A percentile compares a stretch with the other conserved stretches of the same genome.
Conservation (phyloP, 441 rosid species). For the Capsella rubella region DNA sequence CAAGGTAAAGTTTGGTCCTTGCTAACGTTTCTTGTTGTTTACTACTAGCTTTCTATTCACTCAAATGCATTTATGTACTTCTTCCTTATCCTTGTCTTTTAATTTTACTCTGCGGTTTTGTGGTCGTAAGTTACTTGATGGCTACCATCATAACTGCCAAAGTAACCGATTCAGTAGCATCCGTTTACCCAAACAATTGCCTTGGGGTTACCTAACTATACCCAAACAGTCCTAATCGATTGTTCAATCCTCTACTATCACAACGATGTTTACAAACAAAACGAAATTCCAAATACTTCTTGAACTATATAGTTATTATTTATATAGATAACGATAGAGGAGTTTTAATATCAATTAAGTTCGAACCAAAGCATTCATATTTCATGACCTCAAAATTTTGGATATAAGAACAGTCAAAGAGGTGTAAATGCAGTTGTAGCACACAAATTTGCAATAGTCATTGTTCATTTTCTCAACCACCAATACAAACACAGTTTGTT, state of each 20-base stretch:
- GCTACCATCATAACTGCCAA: slow-evolving; percentile 10
- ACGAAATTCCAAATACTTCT: background rate
- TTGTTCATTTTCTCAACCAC: slow-evolving; percentile 37
- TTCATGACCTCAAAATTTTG: slow-evolving; percentile 4
- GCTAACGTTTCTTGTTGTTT: slow-evolving; percentile 1
- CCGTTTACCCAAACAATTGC: background rate
- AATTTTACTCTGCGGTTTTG: background rate
- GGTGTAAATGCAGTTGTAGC: slow-evolving; percentile 11
- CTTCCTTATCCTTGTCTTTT: background rate
- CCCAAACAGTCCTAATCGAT: background rate
- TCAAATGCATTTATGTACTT: slow-evolving; percentile 25
- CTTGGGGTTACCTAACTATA: background rate
- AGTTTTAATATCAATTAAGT: background rate
- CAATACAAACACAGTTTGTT: background rate
- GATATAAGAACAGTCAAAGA: slow-evolving; percentile 17
- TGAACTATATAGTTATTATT: no score
- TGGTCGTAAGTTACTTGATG: background rate
- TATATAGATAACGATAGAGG: background rate
- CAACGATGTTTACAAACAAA: background rate
- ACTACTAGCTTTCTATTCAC: slow-evolving; percentile 21
- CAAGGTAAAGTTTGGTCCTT: slow-evolving; percentile 30
- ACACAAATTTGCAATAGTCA: slow-evolving; percentile 14
- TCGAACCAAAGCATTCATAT: slow-evolving; percentile 21
- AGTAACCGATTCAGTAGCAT: slow-evolving; percentile 1
- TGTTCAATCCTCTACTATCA: background rate